Conservation (phyloP, 495 filamentous ascomycete species). For the Pyrenopolyporus hunteri region DNA sequence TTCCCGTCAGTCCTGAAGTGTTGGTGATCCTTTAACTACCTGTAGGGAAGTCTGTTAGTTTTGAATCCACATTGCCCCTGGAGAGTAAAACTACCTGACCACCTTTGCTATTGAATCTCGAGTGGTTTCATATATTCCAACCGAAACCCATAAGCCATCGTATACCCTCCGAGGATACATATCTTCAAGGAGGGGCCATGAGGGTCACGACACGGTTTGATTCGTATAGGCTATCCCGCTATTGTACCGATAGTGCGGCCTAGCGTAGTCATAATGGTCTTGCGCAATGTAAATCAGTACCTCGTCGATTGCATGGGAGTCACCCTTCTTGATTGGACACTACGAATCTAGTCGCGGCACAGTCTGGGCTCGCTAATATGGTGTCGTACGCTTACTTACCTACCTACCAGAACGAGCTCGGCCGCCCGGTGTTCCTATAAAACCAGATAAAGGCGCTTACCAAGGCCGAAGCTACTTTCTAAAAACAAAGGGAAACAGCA, state of each 20-base stretch:
- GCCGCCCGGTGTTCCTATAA: neutral
- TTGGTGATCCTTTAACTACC: neutral
- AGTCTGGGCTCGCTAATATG: slow-evolving; percentile 10
- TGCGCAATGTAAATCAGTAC: slow-evolving; percentile 11
- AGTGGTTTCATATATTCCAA: slow-evolving; percentile 7
- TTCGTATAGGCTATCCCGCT: slow-evolving; percentile 1
- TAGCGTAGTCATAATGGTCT: neutral
- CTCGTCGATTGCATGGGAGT: slow-evolving; percentile 10
- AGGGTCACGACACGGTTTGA: slow-evolving; percentile 11
- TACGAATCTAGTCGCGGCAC: slow-evolving; percentile 13
- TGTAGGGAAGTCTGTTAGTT: no score
- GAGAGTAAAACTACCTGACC: slow-evolving; percentile 6
- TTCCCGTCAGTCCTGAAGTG: slow-evolving; percentile 1
- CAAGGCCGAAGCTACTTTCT: neutral
- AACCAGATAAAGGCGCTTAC: slow-evolving; percentile 8
- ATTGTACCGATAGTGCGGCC: neutral
- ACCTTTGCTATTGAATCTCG: slow-evolving; percentile 15
- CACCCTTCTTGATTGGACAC: slow-evolving; percentile 20
- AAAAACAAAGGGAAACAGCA: slow-evolving; percentile 10
- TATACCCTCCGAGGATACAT: slow-evolving; percentile 2
- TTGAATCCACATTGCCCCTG: no score
- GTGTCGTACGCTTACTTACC: neutral
- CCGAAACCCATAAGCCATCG: neutral
- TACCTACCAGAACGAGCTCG: slow-evolving; percentile 6
- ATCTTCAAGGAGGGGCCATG: neutral